Conservation (phyloP, 2,329 filamentous ascomycete species). For the Amylocarpus encephaloides region DNA sequence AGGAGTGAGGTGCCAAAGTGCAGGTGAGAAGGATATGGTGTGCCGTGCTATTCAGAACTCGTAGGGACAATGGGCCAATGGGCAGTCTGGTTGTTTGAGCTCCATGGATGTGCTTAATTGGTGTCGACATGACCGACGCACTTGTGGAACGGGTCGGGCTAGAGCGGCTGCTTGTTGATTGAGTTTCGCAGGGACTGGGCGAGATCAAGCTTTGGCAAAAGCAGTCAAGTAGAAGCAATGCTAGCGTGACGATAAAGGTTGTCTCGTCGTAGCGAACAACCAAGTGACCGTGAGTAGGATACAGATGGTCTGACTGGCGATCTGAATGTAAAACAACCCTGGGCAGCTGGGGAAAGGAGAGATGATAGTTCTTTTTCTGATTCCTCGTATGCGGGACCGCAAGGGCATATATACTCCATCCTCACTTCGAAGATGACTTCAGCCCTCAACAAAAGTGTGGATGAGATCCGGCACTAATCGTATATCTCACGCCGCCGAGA, state of each 20-base stretch:
- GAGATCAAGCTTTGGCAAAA: background rate
- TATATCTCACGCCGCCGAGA: too few relatives aligned
- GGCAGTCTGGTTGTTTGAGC: background rate
- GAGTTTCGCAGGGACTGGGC: background rate
- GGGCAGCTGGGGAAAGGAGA: background rate
- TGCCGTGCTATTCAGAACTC: background rate
- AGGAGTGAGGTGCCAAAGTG: slow-evolving; percentile 2
- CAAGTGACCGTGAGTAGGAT: too few relatives aligned
- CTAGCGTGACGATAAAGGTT: background rate
- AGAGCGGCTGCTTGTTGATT: background rate
- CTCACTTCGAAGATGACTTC: too few relatives aligned
- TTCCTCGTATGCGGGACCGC: too few relatives aligned
- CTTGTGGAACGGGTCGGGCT: background rate
- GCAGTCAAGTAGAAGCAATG: background rate
- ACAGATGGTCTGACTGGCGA: too few relatives aligned
- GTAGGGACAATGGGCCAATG: slow-evolving; percentile 2
- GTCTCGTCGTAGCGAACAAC: background rate
- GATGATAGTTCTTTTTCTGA: background rate
- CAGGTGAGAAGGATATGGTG: background rate
- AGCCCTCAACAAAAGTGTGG: too few relatives aligned
- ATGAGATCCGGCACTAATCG: too few relatives aligned
- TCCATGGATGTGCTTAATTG: slow-evolving; percentile 1
- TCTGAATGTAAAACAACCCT: too few relatives aligned
- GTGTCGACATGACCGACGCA: background rate
- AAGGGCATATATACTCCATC: too few relatives aligned